These are phyloP conservation scores for Conticribra guillardii DNA, from an alignment of 108 stramenopile species.

Conservation along the genomic window DNA sequence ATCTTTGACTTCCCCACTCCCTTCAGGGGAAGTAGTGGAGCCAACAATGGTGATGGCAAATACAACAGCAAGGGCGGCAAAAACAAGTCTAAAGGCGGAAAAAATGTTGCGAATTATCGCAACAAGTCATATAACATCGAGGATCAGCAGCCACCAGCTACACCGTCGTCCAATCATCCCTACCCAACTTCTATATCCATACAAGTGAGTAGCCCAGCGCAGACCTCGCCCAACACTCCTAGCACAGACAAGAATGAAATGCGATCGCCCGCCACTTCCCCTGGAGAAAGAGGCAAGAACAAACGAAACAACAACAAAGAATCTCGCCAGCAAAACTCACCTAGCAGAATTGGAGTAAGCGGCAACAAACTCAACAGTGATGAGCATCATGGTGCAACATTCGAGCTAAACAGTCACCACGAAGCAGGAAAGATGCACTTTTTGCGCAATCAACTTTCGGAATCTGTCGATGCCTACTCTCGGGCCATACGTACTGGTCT, in stretches of 20 bases:
- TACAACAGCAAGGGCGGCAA: not conserved
- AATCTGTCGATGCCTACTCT: conserved; percentile 45
- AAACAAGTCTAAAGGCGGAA: not conserved
- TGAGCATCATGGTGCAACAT: not conserved
- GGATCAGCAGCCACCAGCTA: not conserved
- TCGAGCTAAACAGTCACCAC: conserved; percentile 22
- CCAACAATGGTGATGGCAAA: not conserved
- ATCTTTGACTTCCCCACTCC: conserved; percentile 27
- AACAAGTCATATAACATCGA: too few relatives aligned
- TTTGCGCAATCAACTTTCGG: conserved; percentile 31
- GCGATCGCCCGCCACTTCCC: conserved; percentile 33
- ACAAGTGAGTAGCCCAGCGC: not conserved
- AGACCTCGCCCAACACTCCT: too few relatives aligned
- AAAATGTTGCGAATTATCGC: not conserved
- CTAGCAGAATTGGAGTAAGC: not conserved
- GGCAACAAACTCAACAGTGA: not conserved
- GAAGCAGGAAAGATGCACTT: conserved; percentile 15
- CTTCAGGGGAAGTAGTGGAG: not conserved
- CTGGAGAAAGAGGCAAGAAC: conserved; percentile 6
- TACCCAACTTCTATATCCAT: conserved; percentile 5
- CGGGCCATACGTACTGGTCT: conserved; percentile 28
- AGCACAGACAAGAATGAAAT: conserved; percentile 3
- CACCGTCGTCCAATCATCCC: not conserved
- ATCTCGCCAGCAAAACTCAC: conserved; percentile 32
- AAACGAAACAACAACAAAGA: conserved; percentile 4